Base-by-base conservation (phyloP, 1,284 basidiomycete genomes). In the Cryptococcus deneoformans region DNA sequence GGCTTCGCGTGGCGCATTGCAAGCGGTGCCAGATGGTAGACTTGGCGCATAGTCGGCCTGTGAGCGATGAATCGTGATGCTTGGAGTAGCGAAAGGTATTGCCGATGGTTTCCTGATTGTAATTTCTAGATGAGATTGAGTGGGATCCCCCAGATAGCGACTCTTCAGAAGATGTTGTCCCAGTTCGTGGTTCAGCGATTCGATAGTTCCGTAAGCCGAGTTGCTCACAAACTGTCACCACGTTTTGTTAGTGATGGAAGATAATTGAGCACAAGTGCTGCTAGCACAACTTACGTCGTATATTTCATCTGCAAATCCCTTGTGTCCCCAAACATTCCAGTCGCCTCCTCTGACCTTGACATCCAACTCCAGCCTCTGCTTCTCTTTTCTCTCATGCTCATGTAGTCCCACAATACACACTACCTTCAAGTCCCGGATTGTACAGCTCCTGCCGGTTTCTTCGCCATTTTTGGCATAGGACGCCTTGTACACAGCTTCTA, bases 61-160 rank as follows among this genome's bases (percentile, higher is more conserved):
- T 20, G 82, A 75, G 6, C 86, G 81, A 1, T 80, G 79, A 10
- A 89, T 82, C 64, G 83, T 80, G 12, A 89, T 83, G 54, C 84
- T 82, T 0, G 87, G 83, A 37, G 82, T 83, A 2, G 89, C 89
- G 59, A 85, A 86, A 45, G 87, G 83, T 29, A 93, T 79, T 0
- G 90, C 90, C 38, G 83, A 84, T 2, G 89, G 88, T 72, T 93
- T 93, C 10, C 86, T 83, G 7, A 86, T 82, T n/a, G 82, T 82
- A 34, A 92, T 81, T 0, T 80, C 83, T 7, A 87, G 56, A 11
- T 16, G 68, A 64, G 16, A 38, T 9, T 37, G 8, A 20, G 35
- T 40, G 20, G 11, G 5, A 6, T 37, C 10, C 11, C 50, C 50
- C 29, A 51, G 39, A 36, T 39, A 51, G n/a, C 42, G 11, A 11